Base-by-base conservation (phyloP, 2,329 filamentous ascomycete species). In the Fragosphaeria purpurea region DNA sequence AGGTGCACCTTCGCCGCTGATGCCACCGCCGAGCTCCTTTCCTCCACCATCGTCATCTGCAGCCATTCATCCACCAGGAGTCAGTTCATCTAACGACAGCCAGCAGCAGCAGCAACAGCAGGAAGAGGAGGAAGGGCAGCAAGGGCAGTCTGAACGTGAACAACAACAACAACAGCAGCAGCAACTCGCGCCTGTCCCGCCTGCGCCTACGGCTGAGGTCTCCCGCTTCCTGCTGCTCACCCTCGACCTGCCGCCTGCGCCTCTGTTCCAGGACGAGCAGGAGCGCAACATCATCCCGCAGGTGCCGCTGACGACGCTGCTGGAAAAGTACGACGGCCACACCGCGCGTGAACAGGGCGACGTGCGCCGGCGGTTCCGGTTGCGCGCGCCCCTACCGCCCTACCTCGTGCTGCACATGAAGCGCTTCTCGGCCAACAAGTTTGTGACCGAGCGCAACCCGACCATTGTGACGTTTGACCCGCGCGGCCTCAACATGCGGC, bases 401-500 rank as follows among this genome's bases (percentile, higher is more conserved):
- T 97, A 85, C 63, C 80, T 98, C 13, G 74, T 93, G 48, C 88
- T 98, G 70, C 91, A 98, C 71, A 84, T 97, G 71, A 97, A 97
- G 72, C 88, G 93, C 59, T 98, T 98, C 75, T 88, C 84, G 58
- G 83, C 86, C 58, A 98, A 98, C 73, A 95, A 96, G 66, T 98
- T 98, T 63, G 87, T 98, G 22, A 80, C 85, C 2, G 91, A 97
- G 69, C 86, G 93, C 47, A 98, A 98, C 66, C 93, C 91, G 1
- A 98, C 93, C 8, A 98, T 98, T 61, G 93, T 98, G 56, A 97
- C 91, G 0, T 98, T 97, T 67, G 88, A 91, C 56, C 85, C 88
- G 5, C 78, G 84, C 54, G 55, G 84, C 41, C 80, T 98, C 7
- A 89, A 98, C 65, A 83, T 96, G 73, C 77, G 83, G 5, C 89